Evolutionary conservation across 768 basidiomycete genomes (phyloP), one percentile per base, ranked within the genome.

Genomic region (Russula emetica): DNA sequence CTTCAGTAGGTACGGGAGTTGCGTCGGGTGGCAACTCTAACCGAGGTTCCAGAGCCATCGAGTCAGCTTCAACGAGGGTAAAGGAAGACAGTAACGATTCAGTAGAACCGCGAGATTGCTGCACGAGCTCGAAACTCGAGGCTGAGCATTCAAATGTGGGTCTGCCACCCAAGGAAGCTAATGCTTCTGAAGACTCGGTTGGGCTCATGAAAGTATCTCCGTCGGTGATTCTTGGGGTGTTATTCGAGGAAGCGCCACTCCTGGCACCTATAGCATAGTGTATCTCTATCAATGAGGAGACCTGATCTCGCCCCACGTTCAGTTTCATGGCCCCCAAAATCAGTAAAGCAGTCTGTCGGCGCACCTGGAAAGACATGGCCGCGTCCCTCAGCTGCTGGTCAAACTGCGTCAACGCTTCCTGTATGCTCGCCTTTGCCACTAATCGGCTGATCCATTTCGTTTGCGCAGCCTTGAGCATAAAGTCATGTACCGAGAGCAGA

Each of bases 221-320:
- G 32, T 52, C 38, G 11, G 58, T 64, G n/a, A 56, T 61, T 45
- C 4, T 45, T 11, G 7, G 14, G 7, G 42, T 30, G 14, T 36
- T n/a, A 1, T 26, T 61, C 32, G 63, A 60, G 49, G 47, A 36
- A 32, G 30, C 18, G 6, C 51, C 38, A 11, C 32, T 20, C 49
- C 45, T n/a, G 26, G 57, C 32, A 26, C 66, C 59, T 40, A 69
- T 57, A n/a, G 67, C 63, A 50, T 69, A 67, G 30, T 70, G 69
- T 45, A 70, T 70, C 53, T 70, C 69, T 51, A 70, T 69, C 28
- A 70, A 60, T 16, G 67, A 69, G 5, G 65, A 58, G 13, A 70
- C 58, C 69, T 70, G 24, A 30, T 42, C 26, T 28, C 50, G 4
- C 28, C 28, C 26, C 13, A 36, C 9, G 10, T 2, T 52, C 28